These are phyloP conservation scores for Malassezia brasiliensis DNA, from an alignment of 1,284 basidiomycete species.

Conservation along the genomic window DNA sequence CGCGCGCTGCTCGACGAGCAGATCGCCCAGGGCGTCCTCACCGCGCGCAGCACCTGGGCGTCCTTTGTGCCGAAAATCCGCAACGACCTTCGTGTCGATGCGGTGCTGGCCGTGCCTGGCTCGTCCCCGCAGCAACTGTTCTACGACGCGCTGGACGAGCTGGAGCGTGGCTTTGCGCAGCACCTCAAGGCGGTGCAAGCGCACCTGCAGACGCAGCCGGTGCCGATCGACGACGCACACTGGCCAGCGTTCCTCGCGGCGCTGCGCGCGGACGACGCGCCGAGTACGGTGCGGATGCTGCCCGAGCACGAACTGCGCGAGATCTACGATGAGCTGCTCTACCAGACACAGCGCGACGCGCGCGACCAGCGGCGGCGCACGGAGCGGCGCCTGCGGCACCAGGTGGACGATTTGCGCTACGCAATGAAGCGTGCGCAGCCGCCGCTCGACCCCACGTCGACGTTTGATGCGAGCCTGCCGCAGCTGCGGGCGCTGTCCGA, in stretches of 20 bases:
- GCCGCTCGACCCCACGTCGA: constrained; percentile 48
- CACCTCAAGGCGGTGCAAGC: constrained; percentile 60
- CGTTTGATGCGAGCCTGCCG: constrained; percentile 17
- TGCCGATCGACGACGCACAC: constrained; percentile 19
- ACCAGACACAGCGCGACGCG: constrained; percentile 58
- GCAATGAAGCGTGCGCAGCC: constrained; percentile 80
- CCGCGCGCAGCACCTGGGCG: constrained; percentile 80
- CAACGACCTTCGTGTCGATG: constrained; percentile 69
- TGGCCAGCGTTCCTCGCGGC: constrained; percentile 8
- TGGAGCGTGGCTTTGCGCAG: constrained; percentile 72
- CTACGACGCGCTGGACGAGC: constrained; percentile 79
- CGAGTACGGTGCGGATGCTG: neutral
- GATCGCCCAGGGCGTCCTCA: constrained; percentile 60
- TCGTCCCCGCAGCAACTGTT: constrained; percentile 90
- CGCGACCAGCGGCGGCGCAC: constrained; percentile 64
- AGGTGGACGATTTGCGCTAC: constrained; percentile 90
- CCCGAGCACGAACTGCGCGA: constrained; percentile 12
- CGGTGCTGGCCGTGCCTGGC: constrained; percentile 78
- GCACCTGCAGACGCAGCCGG: constrained; percentile 49
- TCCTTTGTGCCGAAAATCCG: constrained; percentile 67
- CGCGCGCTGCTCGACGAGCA: constrained; percentile 65
- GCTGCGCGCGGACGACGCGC: constrained; percentile 2
- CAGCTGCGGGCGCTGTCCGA: constrained; percentile 20
- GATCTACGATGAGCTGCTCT: constrained; percentile 56
- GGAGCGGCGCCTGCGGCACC: constrained; percentile 72